Conservation (phyloP, 495 filamentous ascomycete species). For the Annulohypoxylon nitens region DNA sequence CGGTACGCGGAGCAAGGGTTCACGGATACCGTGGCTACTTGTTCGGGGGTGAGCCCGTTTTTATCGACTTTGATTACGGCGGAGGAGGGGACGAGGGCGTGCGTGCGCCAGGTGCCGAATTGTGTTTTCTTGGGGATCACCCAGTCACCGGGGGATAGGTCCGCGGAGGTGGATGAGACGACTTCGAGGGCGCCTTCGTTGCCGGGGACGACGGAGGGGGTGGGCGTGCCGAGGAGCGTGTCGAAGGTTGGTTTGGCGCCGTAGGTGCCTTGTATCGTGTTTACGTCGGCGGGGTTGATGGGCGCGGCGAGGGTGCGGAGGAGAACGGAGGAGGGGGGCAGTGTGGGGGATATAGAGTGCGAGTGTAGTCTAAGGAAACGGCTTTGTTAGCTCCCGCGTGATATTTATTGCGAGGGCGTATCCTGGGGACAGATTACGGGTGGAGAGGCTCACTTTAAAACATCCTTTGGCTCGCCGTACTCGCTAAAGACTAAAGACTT, state of each 20-base stretch:
- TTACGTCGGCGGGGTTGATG: conserved; percentile 97
- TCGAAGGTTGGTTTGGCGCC: conserved; percentile 83
- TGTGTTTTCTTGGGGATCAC: conserved; percentile 84
- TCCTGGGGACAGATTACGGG: no score
- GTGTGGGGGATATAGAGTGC: conserved; percentile 81
- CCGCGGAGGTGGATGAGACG: conserved; percentile 70
- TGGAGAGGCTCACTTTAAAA: conserved; percentile 69
- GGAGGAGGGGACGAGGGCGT: conserved; percentile 73
- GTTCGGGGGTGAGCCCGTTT: conserved; percentile 74
- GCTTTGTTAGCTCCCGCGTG: background rate
- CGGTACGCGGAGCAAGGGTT: conserved; percentile 95
- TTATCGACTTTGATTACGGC: conserved; percentile 76
- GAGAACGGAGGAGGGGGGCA: conserved; percentile 78
- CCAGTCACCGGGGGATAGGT: conserved; percentile 79
- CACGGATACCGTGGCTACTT: conserved; percentile 86
- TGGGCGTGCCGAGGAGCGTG: conserved; percentile 75
- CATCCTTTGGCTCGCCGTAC: conserved; percentile 87
- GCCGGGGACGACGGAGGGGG: conserved; percentile 72
- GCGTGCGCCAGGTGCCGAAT: conserved; percentile 94
- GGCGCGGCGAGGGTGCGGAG: conserved; percentile 82
- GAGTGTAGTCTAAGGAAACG: conserved; percentile 72
- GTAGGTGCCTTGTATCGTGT: conserved; percentile 95
- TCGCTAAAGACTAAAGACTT: conserved; percentile 88
- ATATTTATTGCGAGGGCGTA: background rate
- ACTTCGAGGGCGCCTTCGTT: conserved; percentile 96